Evolutionary conservation across 208 protist genomes (phyloP).

Genomic region (Trypanosoma avium): DNA sequence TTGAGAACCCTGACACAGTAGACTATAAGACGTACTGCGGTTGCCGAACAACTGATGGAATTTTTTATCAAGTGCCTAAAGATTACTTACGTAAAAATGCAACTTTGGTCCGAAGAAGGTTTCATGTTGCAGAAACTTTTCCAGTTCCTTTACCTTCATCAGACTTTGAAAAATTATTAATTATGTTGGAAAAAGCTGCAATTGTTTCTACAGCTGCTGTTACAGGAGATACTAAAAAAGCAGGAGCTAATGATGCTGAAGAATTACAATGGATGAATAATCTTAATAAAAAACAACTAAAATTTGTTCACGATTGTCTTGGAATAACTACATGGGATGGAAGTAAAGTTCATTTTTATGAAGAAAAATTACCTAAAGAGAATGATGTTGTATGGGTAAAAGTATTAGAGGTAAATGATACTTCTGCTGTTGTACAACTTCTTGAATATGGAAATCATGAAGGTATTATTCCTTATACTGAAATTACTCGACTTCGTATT

Average conservation of each 20-base stretch:
- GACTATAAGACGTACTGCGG: slow-evolving; percentile 84
- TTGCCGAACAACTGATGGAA: slow-evolving; percentile 71
- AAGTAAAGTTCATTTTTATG: slow-evolving; percentile 71
- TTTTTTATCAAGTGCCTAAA: slow-evolving; percentile 76
- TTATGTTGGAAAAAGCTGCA: slow-evolving; percentile 72
- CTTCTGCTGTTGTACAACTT: slow-evolving; percentile 93
- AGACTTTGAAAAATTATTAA: slow-evolving; percentile 54
- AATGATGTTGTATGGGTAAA: slow-evolving; percentile 98
- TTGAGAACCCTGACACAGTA: slow-evolving; percentile 69
- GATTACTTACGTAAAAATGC: slow-evolving; percentile 74
- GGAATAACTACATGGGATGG: slow-evolving; percentile 80
- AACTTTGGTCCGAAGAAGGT: slow-evolving; percentile 55
- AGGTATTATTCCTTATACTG: slow-evolving; percentile 98
- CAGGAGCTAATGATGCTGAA: slow-evolving; percentile 31
- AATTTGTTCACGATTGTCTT: slow-evolving; percentile 74
- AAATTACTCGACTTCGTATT: slow-evolving; percentile 97
- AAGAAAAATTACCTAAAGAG: slow-evolving; percentile 90
- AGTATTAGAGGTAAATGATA: slow-evolving; percentile 92
- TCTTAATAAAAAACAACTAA: slow-evolving; percentile 76
- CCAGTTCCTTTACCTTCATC: slow-evolving; percentile 52
- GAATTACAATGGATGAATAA: slow-evolving; percentile 70
- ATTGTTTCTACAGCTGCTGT: slow-evolving; percentile 57
- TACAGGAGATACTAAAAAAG: slow-evolving; percentile 50
- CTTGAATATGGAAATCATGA: slow-evolving; percentile 99
- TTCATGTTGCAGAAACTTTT: slow-evolving; percentile 65